Base-by-base conservation (phyloP, 192 early-diverging fungal genomes). In the Mortierella antarctica region DNA sequence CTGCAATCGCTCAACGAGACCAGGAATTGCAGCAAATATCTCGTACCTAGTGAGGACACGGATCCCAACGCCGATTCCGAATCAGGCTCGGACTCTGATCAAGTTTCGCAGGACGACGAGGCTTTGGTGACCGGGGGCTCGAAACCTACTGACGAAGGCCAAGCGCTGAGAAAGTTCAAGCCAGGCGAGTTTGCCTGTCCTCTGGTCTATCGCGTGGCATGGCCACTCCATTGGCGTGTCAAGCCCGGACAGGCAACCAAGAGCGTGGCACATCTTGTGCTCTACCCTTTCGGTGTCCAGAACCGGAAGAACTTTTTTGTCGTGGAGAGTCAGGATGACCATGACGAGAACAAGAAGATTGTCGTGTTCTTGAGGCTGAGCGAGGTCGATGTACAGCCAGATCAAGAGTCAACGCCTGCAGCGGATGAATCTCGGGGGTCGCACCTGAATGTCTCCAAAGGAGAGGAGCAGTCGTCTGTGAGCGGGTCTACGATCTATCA, bases 271-370 rank as follows among this genome's bases (percentile, higher is more conserved):
- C 77, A 81, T 14, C 70, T 88, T 17, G 67, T 83, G 0, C 83
- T 96, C 13, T 74, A 85, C 40, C 75, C 84, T 6, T 86, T 94
- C 17, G 85, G 87, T 44, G 92, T 96, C 21, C 80, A 83, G 53
- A 96, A 96, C 71, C 70, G 93, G 5, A 92, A 88, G 56, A 85
- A 91, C 66, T 92, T 93, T 91, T 92, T 91, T 66, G 91, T 93
- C 0, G 87, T 88, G 62, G 82, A 89, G 15, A 86, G 84, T 12
- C 71, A 85, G 6, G 83, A 84, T 48, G 80, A 78, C 44, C 84
- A 91, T 11, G 91, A 92, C n/a, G 91, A 91, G 48, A 73, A 79
- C 54, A 87, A 82, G 62, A 72, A 62, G 48, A 82, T 67, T 58
- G 82, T 52, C 12, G 75, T 66, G 6, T 71, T 65, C 48, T 70